phyloP scores from a whole-genome alignment of 257 asterid species.

The Solanum pinnatisectum region DNA sequence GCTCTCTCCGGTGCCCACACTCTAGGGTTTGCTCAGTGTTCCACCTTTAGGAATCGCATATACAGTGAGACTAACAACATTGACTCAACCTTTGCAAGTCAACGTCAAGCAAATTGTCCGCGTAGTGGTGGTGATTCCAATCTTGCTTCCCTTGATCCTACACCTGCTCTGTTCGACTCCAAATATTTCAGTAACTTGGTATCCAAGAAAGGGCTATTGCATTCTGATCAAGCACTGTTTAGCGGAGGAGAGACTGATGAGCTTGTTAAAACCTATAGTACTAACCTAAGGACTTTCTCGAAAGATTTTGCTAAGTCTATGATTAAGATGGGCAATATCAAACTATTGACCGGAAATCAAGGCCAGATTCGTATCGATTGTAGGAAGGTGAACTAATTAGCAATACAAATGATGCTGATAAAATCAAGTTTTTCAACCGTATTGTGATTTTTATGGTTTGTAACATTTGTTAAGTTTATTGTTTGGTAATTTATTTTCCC shows the following conservation, averaged over 20 bases:
- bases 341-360: background rate
- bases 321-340: constrained; percentile 3
- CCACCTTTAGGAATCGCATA: background rate
- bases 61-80: background rate
- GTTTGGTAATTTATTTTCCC: background rate
- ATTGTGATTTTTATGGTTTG: background rate
- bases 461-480: background rate
- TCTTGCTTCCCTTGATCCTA: background rate
- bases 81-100: background rate
- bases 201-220: background rate
- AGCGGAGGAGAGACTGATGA: background rate
- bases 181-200: background rate
- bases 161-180: background rate
- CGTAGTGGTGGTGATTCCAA: background rate
- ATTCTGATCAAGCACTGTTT: background rate
- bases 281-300: background rate
- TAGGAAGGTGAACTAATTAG: constrained; percentile 6
- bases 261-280: background rate
- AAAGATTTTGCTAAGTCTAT: background rate
- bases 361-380: constrained; percentile 6
- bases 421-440: too few relatives aligned
- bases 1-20: background rate
- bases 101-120: background rate
- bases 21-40: background rate
- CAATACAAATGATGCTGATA: too few relatives aligned